phyloP scores from a whole-genome alignment of 75 land plant species.

The Sequoiadendron giganteum region DNA sequence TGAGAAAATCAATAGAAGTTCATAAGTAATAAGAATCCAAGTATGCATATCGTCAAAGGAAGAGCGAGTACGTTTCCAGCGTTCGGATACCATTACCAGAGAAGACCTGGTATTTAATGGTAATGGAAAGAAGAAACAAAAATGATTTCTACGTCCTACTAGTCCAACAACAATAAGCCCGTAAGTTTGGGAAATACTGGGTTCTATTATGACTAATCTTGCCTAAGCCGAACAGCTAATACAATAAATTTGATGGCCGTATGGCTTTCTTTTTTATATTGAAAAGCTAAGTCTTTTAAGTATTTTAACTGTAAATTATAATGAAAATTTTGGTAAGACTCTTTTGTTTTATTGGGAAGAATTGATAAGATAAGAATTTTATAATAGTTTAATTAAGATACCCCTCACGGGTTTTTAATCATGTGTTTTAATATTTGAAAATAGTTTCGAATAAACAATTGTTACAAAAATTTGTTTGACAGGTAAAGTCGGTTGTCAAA shows the following conservation, averaged over 20 bases:
- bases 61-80: background rate
- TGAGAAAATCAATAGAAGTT: background rate
- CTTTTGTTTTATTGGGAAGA: too few species aligned
- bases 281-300: too few species aligned
- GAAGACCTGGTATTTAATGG: background rate
- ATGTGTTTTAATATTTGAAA: too few species aligned
- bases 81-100: background rate
- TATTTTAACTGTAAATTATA: too few species aligned
- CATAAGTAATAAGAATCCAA: background rate
- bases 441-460: too few species aligned
- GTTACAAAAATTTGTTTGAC: too few species aligned
- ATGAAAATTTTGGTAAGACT: too few species aligned
- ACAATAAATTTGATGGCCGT: background rate
- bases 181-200: background rate
- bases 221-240: background rate
- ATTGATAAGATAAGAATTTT: too few species aligned
- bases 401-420: too few species aligned
- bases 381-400: too few species aligned
- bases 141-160: background rate
- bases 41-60: background rate
- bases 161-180: background rate
- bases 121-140: background rate
- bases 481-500: too few species aligned
- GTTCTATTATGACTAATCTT: background rate
- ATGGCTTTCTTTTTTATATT: too few species aligned